Percentiles rank a stretch among this genome's conserved stretches.
phyloP scores from a whole-genome alignment of 1,139 yeast species.

The Arxiozyma bovina region DNA sequence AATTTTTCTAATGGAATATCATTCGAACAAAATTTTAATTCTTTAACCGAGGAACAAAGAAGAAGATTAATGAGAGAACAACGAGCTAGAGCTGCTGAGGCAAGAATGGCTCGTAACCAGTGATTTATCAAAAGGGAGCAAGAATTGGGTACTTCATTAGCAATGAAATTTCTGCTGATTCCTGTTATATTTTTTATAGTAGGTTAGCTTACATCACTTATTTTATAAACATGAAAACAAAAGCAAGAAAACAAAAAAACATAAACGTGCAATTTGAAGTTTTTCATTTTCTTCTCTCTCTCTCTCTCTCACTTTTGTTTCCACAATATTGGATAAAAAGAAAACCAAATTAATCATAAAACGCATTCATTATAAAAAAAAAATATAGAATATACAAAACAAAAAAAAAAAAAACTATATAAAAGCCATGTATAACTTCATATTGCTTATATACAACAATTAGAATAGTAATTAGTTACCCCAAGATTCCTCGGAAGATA shows the following conservation, averaged over 20 bases:
- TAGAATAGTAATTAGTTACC: not conserved
- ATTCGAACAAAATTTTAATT: constrained; percentile 28
- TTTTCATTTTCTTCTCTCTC: too few species aligned
- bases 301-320: too few species aligned
- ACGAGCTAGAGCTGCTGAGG: constrained; percentile 95
- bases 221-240: too few species aligned
- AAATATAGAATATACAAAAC: too few species aligned
- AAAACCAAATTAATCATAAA: too few species aligned
- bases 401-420: too few species aligned
- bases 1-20: constrained; percentile 14
- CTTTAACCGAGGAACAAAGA: constrained; percentile 58
- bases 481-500: constrained; percentile 27
- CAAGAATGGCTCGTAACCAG: constrained; percentile 40
- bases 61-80: constrained; percentile 82
- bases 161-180: not conserved
- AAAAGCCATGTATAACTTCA: not conserved
- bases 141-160: not conserved
- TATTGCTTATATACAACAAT: not conserved
- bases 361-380: too few species aligned
- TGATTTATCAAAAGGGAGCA: not conserved
- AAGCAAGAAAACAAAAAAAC: too few species aligned
- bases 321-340: too few species aligned
- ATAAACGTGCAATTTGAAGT: too few species aligned
- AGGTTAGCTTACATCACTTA: too few species aligned
- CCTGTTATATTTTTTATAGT: too few species aligned